Base-by-base conservation (phyloP, 768 basidiomycete species). In the Lentinula raphanica region DNA sequence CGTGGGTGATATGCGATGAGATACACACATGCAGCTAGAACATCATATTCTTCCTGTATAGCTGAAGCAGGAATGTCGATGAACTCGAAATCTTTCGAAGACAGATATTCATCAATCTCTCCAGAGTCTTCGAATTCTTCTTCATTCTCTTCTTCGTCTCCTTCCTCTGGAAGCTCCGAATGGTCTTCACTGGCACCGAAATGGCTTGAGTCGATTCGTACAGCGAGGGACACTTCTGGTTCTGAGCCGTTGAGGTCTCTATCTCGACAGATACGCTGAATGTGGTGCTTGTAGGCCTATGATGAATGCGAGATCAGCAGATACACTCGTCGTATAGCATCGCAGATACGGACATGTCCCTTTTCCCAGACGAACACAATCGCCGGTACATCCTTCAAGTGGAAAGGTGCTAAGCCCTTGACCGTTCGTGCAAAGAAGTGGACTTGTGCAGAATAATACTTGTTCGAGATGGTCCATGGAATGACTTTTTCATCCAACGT, bases 381-480 rank as follows among this genome's bases (percentile, higher is more conserved):
- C 9, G 92, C 92, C 21, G 91, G 90, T 5, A 84, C 78, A 46
- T 74, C 71, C 36, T 71, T 70, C 17, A 79, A 71, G 19, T 75
- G 68, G 45, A 75, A 67, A 17, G 76, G 70, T 29, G 68, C 69
- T 59, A 82, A 74, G 11, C 76, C 74, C 29, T 74, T 71, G 54
- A 83, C 67, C 17, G 78, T 72, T 56, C 78, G 77, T 11, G 78
- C 72, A 32, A 82, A 72, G 66, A 93, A 92, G 60, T 85, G 83
- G 6, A 94, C 87, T 59, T 80, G 75, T 1, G 91, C 92, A 13
- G 81, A 81, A 72, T 93, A 94, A 71, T 94, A 94, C 68, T 82
- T 86, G 74, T 92, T 92, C 53, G 72, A 71, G 60, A 92, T 88
- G 40, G 81, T 87, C 90, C 89, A 92, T 9, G 87, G 85, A 31